Conservation (phyloP, 192 early-diverging fungal species). For the Coemansia sp. region DNA sequence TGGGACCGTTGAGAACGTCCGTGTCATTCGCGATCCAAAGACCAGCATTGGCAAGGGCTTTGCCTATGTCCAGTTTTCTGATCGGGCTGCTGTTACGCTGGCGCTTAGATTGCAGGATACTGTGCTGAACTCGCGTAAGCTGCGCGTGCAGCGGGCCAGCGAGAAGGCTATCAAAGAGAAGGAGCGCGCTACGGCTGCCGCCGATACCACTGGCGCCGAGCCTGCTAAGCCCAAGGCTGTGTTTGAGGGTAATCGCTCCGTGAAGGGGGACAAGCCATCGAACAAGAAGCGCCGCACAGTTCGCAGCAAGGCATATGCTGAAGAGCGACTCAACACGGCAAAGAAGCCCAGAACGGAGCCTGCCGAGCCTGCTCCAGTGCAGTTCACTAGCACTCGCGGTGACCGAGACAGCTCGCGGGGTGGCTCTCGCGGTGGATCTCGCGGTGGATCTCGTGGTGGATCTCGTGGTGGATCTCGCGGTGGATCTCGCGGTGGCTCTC, state of each 20-base stretch:
- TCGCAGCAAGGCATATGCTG: conserved; percentile 40
- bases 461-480: conserved; percentile 1
- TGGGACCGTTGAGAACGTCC: conserved; percentile 77
- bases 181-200: conserved; percentile 5
- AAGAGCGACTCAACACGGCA: conserved; percentile 25
- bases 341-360: background rate
- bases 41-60: conserved; percentile 94
- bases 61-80: conserved; percentile 87
- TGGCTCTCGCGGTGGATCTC: background rate
- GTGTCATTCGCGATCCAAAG: conserved; percentile 79
- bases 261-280: conserved; percentile 55
- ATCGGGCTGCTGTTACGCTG: conserved; percentile 72
- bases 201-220: background rate
- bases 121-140: conserved; percentile 60
- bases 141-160: conserved; percentile 42
- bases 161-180: conserved; percentile 48
- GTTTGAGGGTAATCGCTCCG: conserved; percentile 62
- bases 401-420: no score
- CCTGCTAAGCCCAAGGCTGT: conserved; percentile 14
- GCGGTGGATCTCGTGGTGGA: background rate
- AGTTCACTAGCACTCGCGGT: background rate
- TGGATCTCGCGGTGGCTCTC: conserved; percentile 10
- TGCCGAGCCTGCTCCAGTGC: background rate
- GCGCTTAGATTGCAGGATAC: conserved; percentile 80
- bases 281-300: conserved; percentile 53